Base-by-base conservation (phyloP, 352 stramenopile species). In the Pythium sukuiense region DNA sequence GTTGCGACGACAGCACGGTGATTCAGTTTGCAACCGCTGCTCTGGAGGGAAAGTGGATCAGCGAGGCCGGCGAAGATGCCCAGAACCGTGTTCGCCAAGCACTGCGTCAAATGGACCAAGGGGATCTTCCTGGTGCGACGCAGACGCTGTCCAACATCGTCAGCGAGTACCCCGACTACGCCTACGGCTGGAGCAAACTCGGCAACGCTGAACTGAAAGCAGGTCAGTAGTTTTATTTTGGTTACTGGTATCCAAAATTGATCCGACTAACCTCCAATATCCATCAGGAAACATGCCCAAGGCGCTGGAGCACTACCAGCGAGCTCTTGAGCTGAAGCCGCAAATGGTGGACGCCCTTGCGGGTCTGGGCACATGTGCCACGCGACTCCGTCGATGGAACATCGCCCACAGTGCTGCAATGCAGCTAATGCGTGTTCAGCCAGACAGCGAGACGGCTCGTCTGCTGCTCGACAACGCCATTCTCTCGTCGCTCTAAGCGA, bases 171-270 rank as follows among this genome's bases (percentile, higher is more conserved):
- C 75, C 83, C 0, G 55, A 76, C 16, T 95, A 83, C 37, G 85
- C 82, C 11, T 90, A 87, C 63, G 87, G 78, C 0, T 90, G 85
- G 82, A 83, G 76, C 60, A 95, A 94, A 53, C 76, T 94, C n/a
- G 87, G 73, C 26, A 81, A 78, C 50, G 73, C 84, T 1, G 74
- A 89, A 61, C 83, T 92, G 29, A 77, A 81, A 35, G 71, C 72
- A 37, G 79, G 83, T 91, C 13, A 26, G 67, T 77, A 13, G 43
- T 24, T 45, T 29, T 2, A 7, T 52, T 12, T 41, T 9, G 5
- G 5, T 9, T 35, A 1, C 5, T 35, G 32, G 32, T 35, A 35
- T 9, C 8, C 8, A 35, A 35, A 9, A 35, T 24, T 24, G 32
- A 35, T 5, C 32, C 5, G 5, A 9, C 32, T 9, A 9, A 35